Percentiles rank a stretch among this genome's conserved stretches.
phyloP scores from a whole-genome alignment of 257 asterid genomes.

The Rubia yunnanensis region DNA sequence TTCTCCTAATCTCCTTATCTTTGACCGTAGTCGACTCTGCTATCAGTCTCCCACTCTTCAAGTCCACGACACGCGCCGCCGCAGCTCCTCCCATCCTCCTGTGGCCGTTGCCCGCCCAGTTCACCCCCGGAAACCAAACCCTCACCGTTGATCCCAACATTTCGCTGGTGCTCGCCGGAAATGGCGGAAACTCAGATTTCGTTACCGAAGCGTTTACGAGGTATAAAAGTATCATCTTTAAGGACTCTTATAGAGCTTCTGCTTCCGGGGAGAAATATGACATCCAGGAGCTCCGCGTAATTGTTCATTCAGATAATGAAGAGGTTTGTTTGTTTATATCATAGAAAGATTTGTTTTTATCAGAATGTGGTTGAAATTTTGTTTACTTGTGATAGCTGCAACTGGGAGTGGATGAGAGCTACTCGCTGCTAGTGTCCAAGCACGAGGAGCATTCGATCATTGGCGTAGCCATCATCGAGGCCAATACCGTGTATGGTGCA shows the following conservation, averaged over 20 bases:
- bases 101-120: constrained; percentile 77
- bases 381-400: constrained; percentile 40
- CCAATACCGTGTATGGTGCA: constrained; percentile 78
- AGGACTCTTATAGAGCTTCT: constrained; percentile 31
- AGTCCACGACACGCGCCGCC: constrained; percentile 6
- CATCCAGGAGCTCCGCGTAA: constrained; percentile 35
- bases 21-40: constrained; percentile 26
- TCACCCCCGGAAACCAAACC: constrained; percentile 66
- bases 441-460: constrained; percentile 46
- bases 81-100: constrained; percentile 42
- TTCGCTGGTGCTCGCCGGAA: constrained; percentile 38
- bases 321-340: constrained; percentile 35
- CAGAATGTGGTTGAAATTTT: background rate
- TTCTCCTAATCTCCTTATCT: constrained; percentile 6
- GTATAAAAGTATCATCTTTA: constrained; percentile 50
- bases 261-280: constrained; percentile 34
- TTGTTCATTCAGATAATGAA: constrained; percentile 50
- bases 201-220: constrained; percentile 59
- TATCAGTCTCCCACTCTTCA: constrained; percentile 26
- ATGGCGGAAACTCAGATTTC: constrained; percentile 40
- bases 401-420: constrained; percentile 92
- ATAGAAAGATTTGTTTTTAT: background rate
- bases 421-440: constrained; percentile 56
- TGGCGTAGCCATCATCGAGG: constrained; percentile 67
- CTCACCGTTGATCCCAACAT: constrained; percentile 75